These are phyloP conservation scores for Trichoderma semiorbis DNA, from an alignment of 2,329 filamentous ascomycete species.

Conservation along the genomic window DNA sequence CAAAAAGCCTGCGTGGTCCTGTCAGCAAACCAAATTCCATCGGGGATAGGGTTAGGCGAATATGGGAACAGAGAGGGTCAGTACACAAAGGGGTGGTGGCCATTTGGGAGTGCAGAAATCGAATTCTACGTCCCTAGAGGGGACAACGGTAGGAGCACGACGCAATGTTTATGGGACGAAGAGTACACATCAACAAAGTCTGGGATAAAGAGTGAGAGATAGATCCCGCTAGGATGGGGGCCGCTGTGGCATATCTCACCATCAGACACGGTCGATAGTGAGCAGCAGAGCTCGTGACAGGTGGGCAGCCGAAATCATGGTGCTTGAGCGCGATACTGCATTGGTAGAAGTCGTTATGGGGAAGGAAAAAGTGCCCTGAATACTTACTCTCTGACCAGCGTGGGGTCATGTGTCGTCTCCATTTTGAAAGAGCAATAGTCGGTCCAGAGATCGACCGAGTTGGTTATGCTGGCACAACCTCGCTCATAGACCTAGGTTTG, in stretches of 20 bases:
- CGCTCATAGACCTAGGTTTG: conserved; percentile 80
- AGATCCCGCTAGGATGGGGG: conserved; percentile 53
- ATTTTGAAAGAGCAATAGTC: conserved; percentile 98
- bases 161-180: conserved; percentile 38
- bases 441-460: conserved; percentile 94
- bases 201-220: conserved; percentile 64
- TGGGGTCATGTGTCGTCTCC: conserved; percentile 91
- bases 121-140: conserved; percentile 37
- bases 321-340: conserved; percentile 41
- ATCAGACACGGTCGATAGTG: conserved; percentile 41
- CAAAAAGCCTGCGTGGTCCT: conserved; percentile 71
- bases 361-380: conserved; percentile 63
- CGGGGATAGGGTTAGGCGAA: conserved; percentile 28
- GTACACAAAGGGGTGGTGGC: conserved; percentile 54
- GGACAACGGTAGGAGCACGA: conserved; percentile 36
- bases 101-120: conserved; percentile 39
- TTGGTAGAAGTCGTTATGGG: conserved; percentile 56
- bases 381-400: conserved; percentile 99
- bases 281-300: conserved; percentile 36
- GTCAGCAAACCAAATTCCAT: conserved; percentile 28
- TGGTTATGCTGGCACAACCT: conserved; percentile 86
- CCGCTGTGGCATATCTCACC: conserved; percentile 70
- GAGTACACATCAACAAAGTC: conserved; percentile 50
- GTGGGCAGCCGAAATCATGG: conserved; percentile 40
- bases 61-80: conserved; percentile 47